These are phyloP conservation scores for Colletotrichum truncatum DNA, from an alignment of 2,329 filamentous ascomycete genomes.

Conservation along the genomic window DNA sequence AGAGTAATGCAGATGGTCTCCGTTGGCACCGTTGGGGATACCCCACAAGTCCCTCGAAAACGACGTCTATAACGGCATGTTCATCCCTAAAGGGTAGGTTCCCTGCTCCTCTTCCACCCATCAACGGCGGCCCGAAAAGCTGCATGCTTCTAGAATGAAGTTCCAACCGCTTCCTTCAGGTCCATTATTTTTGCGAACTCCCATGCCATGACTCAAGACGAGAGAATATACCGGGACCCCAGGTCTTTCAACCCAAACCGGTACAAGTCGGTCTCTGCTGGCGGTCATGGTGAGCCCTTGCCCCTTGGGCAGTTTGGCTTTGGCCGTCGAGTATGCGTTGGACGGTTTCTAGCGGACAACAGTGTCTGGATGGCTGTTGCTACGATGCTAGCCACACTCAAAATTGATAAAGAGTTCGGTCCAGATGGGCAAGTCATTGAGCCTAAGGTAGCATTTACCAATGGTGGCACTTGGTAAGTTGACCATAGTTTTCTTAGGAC, in stretches of 20 bases:
- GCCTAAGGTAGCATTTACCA: constrained; percentile 26
- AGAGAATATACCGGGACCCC: constrained; percentile 49
- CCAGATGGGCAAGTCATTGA: constrained; percentile 39
- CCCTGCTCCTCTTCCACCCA: not conserved
- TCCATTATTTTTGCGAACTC: constrained; percentile 52
- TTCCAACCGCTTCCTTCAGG: constrained; percentile 13
- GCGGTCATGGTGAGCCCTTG: constrained; percentile 50
- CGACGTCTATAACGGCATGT: constrained; percentile 65
- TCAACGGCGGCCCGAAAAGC: constrained; percentile 12
- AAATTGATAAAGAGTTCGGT: constrained; percentile 40
- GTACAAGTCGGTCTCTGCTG: constrained; percentile 42
- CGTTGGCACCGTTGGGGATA: constrained; percentile 58
- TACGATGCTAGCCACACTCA: constrained; percentile 42
- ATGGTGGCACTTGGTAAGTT: constrained; percentile 30
- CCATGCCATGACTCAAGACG: constrained; percentile 54
- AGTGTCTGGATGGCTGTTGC: constrained; percentile 47
- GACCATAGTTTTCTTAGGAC: not conserved
- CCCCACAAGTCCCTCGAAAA: constrained; percentile 64
- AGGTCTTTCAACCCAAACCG: constrained; percentile 56
- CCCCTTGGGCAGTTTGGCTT: constrained; percentile 51
- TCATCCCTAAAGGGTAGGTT: constrained; percentile 60
- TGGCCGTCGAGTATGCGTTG: constrained; percentile 43
- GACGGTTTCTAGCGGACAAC: constrained; percentile 44
- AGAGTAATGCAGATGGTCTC: constrained; percentile 47
- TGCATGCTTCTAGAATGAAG: constrained; percentile 25